phyloP scores from a whole-genome alignment of 2,329 filamentous ascomycete species.

The Sphaerulina vaccinii region DNA sequence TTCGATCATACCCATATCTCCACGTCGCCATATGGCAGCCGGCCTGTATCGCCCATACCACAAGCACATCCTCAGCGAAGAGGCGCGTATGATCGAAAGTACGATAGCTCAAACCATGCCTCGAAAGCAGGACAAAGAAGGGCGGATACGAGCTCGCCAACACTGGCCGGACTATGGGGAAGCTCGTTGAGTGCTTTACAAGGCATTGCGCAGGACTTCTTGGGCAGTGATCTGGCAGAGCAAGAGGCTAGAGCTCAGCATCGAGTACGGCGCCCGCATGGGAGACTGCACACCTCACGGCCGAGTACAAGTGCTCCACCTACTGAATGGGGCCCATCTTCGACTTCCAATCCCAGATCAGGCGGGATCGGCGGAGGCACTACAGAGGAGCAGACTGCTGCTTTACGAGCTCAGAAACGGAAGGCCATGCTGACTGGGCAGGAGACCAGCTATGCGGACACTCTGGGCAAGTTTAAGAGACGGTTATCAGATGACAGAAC shows the following conservation, averaged over 20 bases:
- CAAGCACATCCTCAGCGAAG: constrained; percentile 33
- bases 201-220: constrained; percentile 50
- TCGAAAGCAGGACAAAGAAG: constrained; percentile 24
- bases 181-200: constrained; percentile 52
- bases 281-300: constrained; percentile 15
- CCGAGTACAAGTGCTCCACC: constrained; percentile 41
- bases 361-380: constrained; percentile 46
- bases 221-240: constrained; percentile 41
- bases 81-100: constrained; percentile 12
- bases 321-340: constrained; percentile 49
- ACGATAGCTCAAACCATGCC: constrained; percentile 9
- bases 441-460: constrained; percentile 44
- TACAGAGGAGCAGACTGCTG: constrained; percentile 46
- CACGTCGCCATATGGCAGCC: constrained; percentile 39
- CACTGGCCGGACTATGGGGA: constrained; percentile 48
- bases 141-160: constrained; percentile 23
- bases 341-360: constrained; percentile 36
- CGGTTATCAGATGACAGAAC: constrained; percentile 65
- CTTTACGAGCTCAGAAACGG: constrained; percentile 51
- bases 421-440: constrained; percentile 46
- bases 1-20: constrained; percentile 38
- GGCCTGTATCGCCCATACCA: constrained; percentile 45
- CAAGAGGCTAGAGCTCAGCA: constrained; percentile 17
- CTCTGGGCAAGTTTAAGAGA: constrained; percentile 57
- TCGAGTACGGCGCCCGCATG: constrained; percentile 37